Evolutionary conservation across 2,329 filamentous ascomycete genomes (phyloP).

Genomic region (Microascus cirrosus): DNA sequence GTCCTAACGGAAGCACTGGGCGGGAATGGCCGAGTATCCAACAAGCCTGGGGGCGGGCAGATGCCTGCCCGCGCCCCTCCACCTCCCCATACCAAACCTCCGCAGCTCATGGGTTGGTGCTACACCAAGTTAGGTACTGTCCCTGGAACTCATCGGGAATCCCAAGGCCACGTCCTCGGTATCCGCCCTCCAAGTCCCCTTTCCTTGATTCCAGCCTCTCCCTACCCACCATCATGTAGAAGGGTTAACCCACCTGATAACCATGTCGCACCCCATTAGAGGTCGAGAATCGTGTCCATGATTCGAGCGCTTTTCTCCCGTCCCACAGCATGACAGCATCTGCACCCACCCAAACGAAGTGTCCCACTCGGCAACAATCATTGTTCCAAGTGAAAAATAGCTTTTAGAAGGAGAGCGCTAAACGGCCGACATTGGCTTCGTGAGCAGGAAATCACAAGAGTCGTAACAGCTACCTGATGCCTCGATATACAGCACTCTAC

Average conservation of each 20-base stretch:
- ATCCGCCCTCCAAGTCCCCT: conserved; percentile 2
- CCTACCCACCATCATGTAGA: neutral
- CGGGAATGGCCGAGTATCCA: neutral
- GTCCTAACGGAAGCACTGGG: neutral
- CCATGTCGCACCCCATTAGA: conserved; percentile 4
- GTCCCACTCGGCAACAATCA: neutral
- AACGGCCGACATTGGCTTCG: neutral
- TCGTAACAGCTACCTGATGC: neutral
- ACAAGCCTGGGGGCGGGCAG: neutral
- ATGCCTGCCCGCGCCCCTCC: neutral
- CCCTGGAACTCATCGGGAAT: conserved; percentile 1
- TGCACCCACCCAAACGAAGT: neutral
- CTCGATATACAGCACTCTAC: neutral
- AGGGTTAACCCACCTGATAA: neutral
- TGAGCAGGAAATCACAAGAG: neutral
- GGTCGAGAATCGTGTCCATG: conserved; percentile 5
- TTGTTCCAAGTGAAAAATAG: neutral
- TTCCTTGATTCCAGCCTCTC: neutral
- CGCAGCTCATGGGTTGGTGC: neutral
- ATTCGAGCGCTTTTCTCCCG: neutral
- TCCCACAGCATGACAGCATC: neutral
- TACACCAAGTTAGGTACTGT: neutral
- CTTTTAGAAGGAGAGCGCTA: neutral
- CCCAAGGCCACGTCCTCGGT: conserved; percentile 10
- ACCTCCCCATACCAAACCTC: neutral